Percentiles rank a stretch among this genome's conserved stretches.
Conservation (phyloP, 371 early-diverging fungal genomes). For the Apophysomyces ossiformis region DNA sequence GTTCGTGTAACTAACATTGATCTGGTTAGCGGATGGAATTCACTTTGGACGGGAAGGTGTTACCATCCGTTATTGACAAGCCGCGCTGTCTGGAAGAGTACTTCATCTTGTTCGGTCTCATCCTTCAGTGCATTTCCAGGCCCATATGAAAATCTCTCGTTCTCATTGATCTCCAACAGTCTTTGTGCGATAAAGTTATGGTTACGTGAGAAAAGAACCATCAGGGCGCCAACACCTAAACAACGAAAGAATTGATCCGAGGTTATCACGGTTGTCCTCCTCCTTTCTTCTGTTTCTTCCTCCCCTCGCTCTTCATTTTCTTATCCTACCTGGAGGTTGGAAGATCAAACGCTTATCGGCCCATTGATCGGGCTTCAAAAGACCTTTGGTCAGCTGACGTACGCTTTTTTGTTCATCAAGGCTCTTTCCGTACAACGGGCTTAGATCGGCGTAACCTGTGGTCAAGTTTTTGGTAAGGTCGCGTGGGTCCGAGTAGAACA, state of each 20-base stretch:
- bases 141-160: conserved; percentile 42
- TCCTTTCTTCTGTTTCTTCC: not conserved
- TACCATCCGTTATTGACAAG: conserved; percentile 54
- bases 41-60: not conserved
- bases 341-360: conserved; percentile 50
- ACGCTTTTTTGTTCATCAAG: conserved; percentile 41
- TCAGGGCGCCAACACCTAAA: conserved; percentile 42
- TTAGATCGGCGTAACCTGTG: conserved; percentile 54
- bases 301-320: not conserved
- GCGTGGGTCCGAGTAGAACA: conserved; percentile 50
- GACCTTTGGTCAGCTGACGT: conserved; percentile 45
- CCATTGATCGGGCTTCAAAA: conserved; percentile 58
- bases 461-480: conserved; percentile 50
- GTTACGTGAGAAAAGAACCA: conserved; percentile 58
- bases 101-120: conserved; percentile 50
- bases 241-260: not conserved
- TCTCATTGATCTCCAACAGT: conserved; percentile 50
- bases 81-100: conserved; percentile 58
- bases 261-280: too few species aligned
- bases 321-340: conserved; percentile 46
- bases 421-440: conserved; percentile 51
- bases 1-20: conserved; percentile 34
- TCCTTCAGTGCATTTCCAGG: conserved; percentile 25
- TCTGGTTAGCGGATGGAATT: too few species aligned
- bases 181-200: conserved; percentile 58